Conservation (phyloP, 306 rosid genomes). For the Oemleria cerasiformis region DNA sequence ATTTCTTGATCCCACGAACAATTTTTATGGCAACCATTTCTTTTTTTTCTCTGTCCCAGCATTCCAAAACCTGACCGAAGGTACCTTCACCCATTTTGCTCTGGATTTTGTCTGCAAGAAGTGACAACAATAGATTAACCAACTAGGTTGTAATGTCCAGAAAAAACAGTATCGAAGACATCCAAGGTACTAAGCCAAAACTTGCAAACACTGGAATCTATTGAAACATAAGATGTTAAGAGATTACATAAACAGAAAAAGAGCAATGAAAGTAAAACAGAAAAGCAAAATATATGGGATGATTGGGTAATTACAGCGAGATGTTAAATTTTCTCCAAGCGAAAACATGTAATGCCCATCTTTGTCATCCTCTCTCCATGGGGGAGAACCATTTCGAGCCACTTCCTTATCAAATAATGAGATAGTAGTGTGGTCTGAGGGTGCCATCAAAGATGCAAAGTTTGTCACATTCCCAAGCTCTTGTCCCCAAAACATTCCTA, state of each 20-base stretch:
- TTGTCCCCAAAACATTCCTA: constrained; percentile 97
- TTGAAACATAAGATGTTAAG: neutral
- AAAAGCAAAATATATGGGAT: neutral
- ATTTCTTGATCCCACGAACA: constrained; percentile 85
- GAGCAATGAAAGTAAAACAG: neutral
- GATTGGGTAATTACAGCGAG: constrained; percentile 86
- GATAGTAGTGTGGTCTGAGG: constrained; percentile 62
- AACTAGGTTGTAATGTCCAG: neutral
- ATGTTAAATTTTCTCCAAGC: constrained; percentile 95
- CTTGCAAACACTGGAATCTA: neutral
- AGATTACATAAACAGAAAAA: neutral
- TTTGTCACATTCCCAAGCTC: constrained; percentile 82
- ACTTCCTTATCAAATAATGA: constrained; percentile 69
- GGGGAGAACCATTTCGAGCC: constrained; percentile 96
- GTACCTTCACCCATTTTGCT: constrained; percentile 99
- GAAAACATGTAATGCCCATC: constrained; percentile 99
- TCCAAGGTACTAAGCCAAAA: neutral
- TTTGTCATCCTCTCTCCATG: constrained; percentile 97
- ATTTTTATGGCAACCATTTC: constrained; percentile 95
- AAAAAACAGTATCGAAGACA: neutral
- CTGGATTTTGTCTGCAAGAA: constrained; percentile 69
- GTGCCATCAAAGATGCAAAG: constrained; percentile 75
- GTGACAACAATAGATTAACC: neutral
- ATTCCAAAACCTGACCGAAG: constrained; percentile 93
- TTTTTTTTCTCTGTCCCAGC: constrained; percentile 89